Base-by-base conservation (phyloP, 192 early-diverging fungal genomes). In the Coemansia sp. region DNA sequence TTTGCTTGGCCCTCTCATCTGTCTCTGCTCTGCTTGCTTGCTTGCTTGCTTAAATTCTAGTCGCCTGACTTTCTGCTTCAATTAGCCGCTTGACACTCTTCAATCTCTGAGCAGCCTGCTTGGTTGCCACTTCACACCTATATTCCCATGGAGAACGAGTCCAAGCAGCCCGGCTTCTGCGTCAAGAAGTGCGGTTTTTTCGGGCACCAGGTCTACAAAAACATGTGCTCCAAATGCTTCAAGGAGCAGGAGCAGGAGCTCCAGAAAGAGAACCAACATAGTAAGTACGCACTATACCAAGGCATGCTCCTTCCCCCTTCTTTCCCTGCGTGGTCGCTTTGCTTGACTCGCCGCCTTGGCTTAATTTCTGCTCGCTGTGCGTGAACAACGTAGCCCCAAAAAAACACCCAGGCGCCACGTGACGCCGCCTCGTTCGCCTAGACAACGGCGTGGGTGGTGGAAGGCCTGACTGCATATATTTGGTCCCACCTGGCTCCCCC, bases 201-300 rank as follows among this genome's bases (percentile, higher is more conserved):
- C 57, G 88, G 85, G 19, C 87, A 85, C 60, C 81, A 83, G 32
- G 78, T 87, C 39, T 87, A 87, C 68, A 86, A 88, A 72, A 80
- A 87, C 61, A 79, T 90, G 76, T 91, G 90, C 68, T 90, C 88
- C 12, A 88, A 90, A 56, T 91, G 90, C 68, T 90, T 84, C 70
- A 87, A 86, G 70, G 84, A 88, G 60, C 53, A 75, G 22, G 76
- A 74, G 61, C 70, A 66, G 53, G 36, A 66, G 56, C 46, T 53
- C 52, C 52, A 58, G 56, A 86, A 80, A 41, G 67, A 81, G 54
- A 42, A 53, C 22, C 54, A 65, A 55, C 58, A 68, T 37, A 68
- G 76, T 80, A 82, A 33, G 72, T 61, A 17, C 14, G 15, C 34
- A 42, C 61, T 63, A 63, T 63, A 54, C 52, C 32, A 34, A 53